A percentile compares a stretch with the other conserved stretches of the same genome.
phyloP scores from a whole-genome alignment of 1,284 basidiomycete species.

The Coriolopsis trogii region DNA sequence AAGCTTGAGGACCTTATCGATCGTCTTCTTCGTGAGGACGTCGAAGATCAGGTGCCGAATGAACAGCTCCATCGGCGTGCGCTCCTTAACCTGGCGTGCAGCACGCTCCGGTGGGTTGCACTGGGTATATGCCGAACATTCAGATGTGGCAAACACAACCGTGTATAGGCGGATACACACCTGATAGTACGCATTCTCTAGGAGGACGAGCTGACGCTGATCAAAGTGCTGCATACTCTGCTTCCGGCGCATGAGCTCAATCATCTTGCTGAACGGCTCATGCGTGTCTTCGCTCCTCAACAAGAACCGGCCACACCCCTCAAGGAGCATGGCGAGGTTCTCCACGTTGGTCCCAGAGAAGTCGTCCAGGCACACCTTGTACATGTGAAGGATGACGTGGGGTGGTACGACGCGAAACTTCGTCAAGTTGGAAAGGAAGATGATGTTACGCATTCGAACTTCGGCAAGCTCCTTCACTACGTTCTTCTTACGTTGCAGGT shows the following conservation, averaged over 20 bases:
- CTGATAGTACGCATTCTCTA: conserved; percentile 99
- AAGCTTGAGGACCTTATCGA: conserved; percentile 92
- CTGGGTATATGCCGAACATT: conserved; percentile 49
- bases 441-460: conserved; percentile 84
- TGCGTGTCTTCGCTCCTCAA: conserved; percentile 87
- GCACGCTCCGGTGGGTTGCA: conserved; percentile 97
- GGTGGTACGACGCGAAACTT: conserved; percentile 95
- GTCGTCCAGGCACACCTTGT: conserved; percentile 97
- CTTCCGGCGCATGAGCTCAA: conserved; percentile 94
- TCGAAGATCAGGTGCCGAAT: conserved; percentile 93
- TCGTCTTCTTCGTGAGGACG: conserved; percentile 86
- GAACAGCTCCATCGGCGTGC: conserved; percentile 90
- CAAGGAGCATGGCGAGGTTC: conserved; percentile 89
- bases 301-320: conserved; percentile 94
- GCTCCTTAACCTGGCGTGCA: conserved; percentile 82
- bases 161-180: conserved; percentile 45
- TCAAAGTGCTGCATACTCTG: conserved; percentile 93
- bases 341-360: conserved; percentile 93
- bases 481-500: conserved; percentile 94
- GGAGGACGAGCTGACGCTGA: conserved; percentile 83
- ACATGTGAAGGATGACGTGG: conserved; percentile 92
- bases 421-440: conserved; percentile 89
- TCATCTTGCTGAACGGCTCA: conserved; percentile 83
- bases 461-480: conserved; percentile 88
- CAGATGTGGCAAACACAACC: too few relatives aligned